These are phyloP conservation scores for Beauveria varroae DNA, from an alignment of 2,329 filamentous ascomycete species.

Conservation along the genomic window DNA sequence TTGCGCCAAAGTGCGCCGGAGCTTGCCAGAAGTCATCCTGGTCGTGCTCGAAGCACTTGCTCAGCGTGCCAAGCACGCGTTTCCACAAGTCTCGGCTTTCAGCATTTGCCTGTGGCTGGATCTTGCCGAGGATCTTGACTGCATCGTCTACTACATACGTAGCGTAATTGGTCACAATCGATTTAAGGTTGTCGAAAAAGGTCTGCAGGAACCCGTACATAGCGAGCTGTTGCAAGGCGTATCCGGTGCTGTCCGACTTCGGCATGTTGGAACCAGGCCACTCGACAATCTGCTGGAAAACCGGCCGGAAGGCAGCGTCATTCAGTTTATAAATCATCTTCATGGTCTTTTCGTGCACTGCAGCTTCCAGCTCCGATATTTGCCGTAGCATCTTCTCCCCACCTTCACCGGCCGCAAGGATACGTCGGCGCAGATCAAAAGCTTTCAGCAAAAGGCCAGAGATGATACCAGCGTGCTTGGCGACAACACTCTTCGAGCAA, in stretches of 20 bases:
- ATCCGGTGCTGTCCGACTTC: conserved; percentile 53
- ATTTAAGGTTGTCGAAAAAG: conserved; percentile 83
- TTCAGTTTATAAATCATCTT: conserved; percentile 97
- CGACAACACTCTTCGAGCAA: conserved; percentile 69
- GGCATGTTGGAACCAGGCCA: conserved; percentile 60
- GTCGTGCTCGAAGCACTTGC: conserved; percentile 76
- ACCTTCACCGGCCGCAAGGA: conserved; percentile 39
- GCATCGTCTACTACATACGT: conserved; percentile 75
- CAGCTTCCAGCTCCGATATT: conserved; percentile 53
- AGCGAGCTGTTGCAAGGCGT: conserved; percentile 58
- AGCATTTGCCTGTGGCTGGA: conserved; percentile 35
- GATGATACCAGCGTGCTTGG: conserved; percentile 65
- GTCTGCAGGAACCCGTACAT: conserved; percentile 72
- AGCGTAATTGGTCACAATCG: conserved; percentile 88
- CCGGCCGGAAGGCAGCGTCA: conserved; percentile 83
- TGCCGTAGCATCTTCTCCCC: conserved; percentile 36
- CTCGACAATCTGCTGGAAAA: conserved; percentile 80
- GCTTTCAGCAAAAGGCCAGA: conserved; percentile 54
- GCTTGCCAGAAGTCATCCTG: conserved; percentile 96
- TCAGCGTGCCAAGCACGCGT: conserved; percentile 62
- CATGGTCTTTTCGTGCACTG: conserved; percentile 63
- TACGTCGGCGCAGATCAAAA: conserved; percentile 58
- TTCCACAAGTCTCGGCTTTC: conserved; percentile 57
- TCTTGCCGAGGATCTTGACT: conserved; percentile 51
- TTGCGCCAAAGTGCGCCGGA: conserved; percentile 72